Evolutionary conservation across 768 basidiomycete species (phyloP), one percentile per base, ranked within the genome.

Genomic region (Crucibulum laeve): DNA sequence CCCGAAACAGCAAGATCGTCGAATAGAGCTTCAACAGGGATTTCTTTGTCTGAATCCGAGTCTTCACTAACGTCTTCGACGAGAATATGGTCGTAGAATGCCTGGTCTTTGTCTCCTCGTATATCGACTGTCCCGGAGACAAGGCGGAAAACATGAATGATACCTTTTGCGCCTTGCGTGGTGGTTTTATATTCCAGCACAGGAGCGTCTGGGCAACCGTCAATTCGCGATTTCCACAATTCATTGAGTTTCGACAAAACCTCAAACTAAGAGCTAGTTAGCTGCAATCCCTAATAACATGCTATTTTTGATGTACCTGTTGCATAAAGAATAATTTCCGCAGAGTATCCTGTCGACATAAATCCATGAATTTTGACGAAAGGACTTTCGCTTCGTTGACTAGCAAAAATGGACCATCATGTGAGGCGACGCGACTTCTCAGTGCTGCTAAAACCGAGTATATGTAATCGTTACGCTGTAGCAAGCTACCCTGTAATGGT

Each of bases 311-410:
- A 56, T 61, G 11, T 41, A 73, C 75, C 64, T 77, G 73, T 52
- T 74, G 73, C 69, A 76, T 74, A 49, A 71, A 76, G 49, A 77
- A 73, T 2, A 77, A 55, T 49, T 76, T 76, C n/a, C 74, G 63
- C 25, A 77, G 51, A 21, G 67, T 61, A 3, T 63, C 59, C 35
- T 72, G 57, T 19, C 57, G 57, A 50, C 74, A 76, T 14, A 77
- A 53, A 48, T 76, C 74, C 70, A 75, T 68, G 48, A 74, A 74
- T 23, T 63, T 58, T 0, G 67, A 58, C 1, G 65, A 60, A 2
- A 76, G 49, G 10, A 56, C 46, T 39, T 65, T 64, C 4, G 69
- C 73, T 21, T 67, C 59, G 48, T 76, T 76, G 28, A 77, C 64
- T 1, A 76, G 60, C 23, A 75, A 49, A 4, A 59, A 49, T 18